Percentiles rank a stretch among this genome's conserved stretches.
Evolutionary conservation across 768 basidiomycete genomes (phyloP).

Genomic region (Pholiota microspora): DNA sequence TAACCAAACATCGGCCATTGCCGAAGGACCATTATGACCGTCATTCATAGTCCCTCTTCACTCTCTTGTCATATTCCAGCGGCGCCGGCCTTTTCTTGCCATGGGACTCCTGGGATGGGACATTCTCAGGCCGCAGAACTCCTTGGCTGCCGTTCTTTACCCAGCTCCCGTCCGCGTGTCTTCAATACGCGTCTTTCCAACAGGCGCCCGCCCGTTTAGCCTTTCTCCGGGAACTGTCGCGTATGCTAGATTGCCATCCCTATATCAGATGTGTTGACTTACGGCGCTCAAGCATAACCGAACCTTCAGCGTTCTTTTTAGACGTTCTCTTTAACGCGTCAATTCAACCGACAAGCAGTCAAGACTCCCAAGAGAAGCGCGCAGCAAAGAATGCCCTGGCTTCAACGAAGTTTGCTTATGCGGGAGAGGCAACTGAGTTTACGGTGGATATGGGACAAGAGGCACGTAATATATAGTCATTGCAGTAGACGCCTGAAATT

Average conservation of each 20-base stretch:
- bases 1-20: constrained; percentile 24
- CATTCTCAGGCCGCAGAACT: constrained; percentile 55
- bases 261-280: background rate
- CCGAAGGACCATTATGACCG: constrained; percentile 16
- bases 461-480: constrained; percentile 34
- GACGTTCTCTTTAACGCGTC: constrained; percentile 77
- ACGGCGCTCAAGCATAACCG: constrained; percentile 49
- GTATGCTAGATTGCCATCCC: constrained; percentile 33
- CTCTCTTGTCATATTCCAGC: background rate
- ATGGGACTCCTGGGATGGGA: constrained; percentile 70
- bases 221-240: constrained; percentile 60
- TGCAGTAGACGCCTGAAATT: background rate
- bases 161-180: constrained; percentile 64
- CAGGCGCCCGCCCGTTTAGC: constrained; percentile 58
- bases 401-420: constrained; percentile 68
- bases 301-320: constrained; percentile 71
- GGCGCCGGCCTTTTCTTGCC: background rate
- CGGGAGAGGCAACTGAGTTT: constrained; percentile 67
- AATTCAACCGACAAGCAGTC: constrained; percentile 31
- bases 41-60: background rate
- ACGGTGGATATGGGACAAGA: constrained; percentile 67
- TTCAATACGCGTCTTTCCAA: constrained; percentile 69
- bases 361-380: constrained; percentile 52
- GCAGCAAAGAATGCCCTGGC: constrained; percentile 70
- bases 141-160: constrained; percentile 73